Percentiles rank a stretch among this genome's conserved stretches.
phyloP scores from a whole-genome alignment of 345 rosid genomes.

The Geranium rotundifolium region DNA sequence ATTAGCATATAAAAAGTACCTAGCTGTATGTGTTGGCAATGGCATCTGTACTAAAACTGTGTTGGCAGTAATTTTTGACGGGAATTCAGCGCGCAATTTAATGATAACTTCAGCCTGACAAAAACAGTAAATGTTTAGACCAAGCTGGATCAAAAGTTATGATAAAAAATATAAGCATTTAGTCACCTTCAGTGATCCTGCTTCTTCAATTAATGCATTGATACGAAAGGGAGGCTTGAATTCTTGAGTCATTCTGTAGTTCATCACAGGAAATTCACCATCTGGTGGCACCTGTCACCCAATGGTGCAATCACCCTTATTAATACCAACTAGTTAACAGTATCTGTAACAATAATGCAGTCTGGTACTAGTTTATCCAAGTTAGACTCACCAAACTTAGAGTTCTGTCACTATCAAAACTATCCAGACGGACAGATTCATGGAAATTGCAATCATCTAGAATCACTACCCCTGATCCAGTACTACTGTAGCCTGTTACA shows the following conservation, averaged over 20 bases:
- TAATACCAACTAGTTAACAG: no score
- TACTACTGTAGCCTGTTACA: constrained; percentile 72
- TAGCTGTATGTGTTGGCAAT: constrained; percentile 72
- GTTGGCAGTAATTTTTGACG: constrained; percentile 74
- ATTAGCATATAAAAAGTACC: constrained; percentile 28
- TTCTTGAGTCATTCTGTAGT: constrained; percentile 97
- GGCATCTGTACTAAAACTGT: constrained; percentile 82
- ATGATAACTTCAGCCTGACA: constrained; percentile 83
- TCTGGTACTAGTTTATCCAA: constrained; percentile 3
- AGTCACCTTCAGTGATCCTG: constrained; percentile 73
- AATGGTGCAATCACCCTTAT: no score
- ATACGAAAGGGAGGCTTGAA: constrained; percentile 96
- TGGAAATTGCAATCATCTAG: constrained; percentile 99
- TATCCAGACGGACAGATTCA: constrained; percentile 94
- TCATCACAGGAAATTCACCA: constrained; percentile 99
- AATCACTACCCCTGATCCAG: constrained; percentile 70
- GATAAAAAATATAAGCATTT: no score
- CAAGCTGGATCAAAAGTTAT: no score
- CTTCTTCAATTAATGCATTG: constrained; percentile 87
- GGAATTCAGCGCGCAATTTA: constrained; percentile 72
- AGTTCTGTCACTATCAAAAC: constrained; percentile 80
- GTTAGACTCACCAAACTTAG: constrained; percentile 64
- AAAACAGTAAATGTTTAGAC: no score
- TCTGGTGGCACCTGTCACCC: constrained; percentile 73
- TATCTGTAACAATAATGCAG: background rate